Evolutionary conservation across 2,329 filamentous ascomycete genomes (phyloP), one percentile per base, ranked within the genome.

Genomic region (Colletotrichum sansevieriae): DNA sequence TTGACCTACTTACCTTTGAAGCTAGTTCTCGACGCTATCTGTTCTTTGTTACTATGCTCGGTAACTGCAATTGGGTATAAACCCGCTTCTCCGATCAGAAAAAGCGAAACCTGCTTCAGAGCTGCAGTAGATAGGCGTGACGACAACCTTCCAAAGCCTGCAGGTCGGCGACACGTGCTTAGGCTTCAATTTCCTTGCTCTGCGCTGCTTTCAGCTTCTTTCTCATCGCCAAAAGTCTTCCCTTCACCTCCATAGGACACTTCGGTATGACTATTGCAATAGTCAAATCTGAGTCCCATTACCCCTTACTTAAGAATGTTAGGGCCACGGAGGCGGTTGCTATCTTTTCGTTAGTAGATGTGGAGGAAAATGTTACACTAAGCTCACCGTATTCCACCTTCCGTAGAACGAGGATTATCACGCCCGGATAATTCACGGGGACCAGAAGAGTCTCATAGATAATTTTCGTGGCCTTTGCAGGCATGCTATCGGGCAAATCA

Each of bases 301-400:
- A 18, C 2, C 43, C 43, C 43, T 1, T 46, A 0, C 43, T 11
- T 10, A 46, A n/a, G 1, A 1, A 46, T 1, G 0, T n/a, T 46
- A 18, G 43, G 15, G 1, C 43, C 43, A 18, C 12, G 43, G 15
- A 46, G 43, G 8, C 43, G 43, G 43, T 46, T 46, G n/a, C 43
- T n/a, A n/a, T 2, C 43, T 44, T n/a, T 44, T 44, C 1, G 5
- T 18, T 4, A 8, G 18, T 46, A 18, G 43, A n/a, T 46, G n/a
- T 46, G 43, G 43, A n/a, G 43, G 43, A 18, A 46, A 46, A 46
- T 46, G n/a, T 46, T 46, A 18, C 43, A 46, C 43, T 10, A 46
- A 46, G 43, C 43, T 46, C 15, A 46, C 15, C 6, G 20, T 46
- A 46, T 11, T 18, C 15, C 43, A 18, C 0, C 15, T 46, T 18